A percentile compares a stretch with the other conserved stretches of the same genome.
Conservation (phyloP, 2,329 filamentous ascomycete genomes). For the Penicillium vulpinum region DNA sequence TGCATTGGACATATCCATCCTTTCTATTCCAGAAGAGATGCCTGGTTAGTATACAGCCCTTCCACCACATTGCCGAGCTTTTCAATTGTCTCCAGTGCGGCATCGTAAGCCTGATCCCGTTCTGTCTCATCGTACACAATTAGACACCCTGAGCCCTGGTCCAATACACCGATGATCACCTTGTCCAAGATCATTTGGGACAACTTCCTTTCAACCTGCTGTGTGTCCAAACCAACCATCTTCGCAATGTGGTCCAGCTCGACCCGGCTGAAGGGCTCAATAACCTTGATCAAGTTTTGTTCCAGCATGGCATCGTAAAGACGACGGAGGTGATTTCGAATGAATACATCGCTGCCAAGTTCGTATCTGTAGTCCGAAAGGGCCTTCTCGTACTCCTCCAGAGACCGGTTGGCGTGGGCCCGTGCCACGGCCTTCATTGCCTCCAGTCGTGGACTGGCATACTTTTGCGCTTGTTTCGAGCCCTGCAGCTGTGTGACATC, state of each 20-base stretch:
- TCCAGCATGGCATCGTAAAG: slow-evolving; percentile 98
- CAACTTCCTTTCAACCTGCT: slow-evolving; percentile 96
- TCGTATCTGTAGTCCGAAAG: slow-evolving; percentile 89
- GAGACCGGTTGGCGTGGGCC: slow-evolving; percentile 89
- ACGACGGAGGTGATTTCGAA: slow-evolving; percentile 91
- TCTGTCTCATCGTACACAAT: slow-evolving; percentile 97
- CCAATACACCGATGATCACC: slow-evolving; percentile 94
- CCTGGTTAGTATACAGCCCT: slow-evolving; percentile 96
- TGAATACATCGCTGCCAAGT: slow-evolving; percentile 91
- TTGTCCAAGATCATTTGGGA: slow-evolving; percentile 99
- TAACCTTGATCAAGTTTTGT: slow-evolving; percentile 99
- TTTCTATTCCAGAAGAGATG: slow-evolving; percentile 79
- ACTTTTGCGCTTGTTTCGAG: slow-evolving; percentile 95
- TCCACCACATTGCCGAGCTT: slow-evolving; percentile 98
- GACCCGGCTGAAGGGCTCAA: slow-evolving; percentile 95
- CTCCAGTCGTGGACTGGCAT: slow-evolving; percentile 91
- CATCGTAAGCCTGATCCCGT: slow-evolving; percentile 89
- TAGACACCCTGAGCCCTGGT: slow-evolving; percentile 95
- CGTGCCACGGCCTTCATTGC: slow-evolving; percentile 99
- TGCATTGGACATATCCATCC: slow-evolving; percentile 25
- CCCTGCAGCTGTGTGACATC: slow-evolving; percentile 94
- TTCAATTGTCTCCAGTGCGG: slow-evolving; percentile 90
- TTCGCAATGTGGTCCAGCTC: slow-evolving; percentile 96
- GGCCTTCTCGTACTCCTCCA: slow-evolving; percentile 96
- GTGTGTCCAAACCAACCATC: slow-evolving; percentile 94